Evolutionary conservation across 495 filamentous ascomycete genomes (phyloP), one percentile per base, ranked within the genome.

Genomic region (Chaetomium tenue): DNA sequence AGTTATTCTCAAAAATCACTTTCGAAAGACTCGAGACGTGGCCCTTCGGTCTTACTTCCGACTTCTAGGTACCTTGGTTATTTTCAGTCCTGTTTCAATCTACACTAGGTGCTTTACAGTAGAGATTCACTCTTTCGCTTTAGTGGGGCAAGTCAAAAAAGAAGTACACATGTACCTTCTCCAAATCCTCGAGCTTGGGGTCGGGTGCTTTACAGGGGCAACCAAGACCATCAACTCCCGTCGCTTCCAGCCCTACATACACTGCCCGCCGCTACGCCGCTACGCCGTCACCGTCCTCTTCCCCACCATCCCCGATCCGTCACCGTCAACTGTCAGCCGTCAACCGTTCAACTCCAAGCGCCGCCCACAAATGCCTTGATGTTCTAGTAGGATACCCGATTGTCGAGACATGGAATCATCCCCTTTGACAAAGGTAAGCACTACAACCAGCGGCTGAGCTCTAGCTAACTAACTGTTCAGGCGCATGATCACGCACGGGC

Each of bases 401-500:
- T 25, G n/a, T 42, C 44, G 22, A 51, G 52, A 62, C 16, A 81
- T 82, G 79, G 79, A 82, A 55, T 71, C 73, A 6, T 73, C 79
- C 15, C 72, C 79, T 51, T 56, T 82, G 62, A 78, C 71, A 68
- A 81, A 78, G 73, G 78, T 77, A 75, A 26, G 46, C 37, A 26
- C n/a, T 30, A 23, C 46, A 39, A 18, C 33, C 51, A 55, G 0
- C 54, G 63, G n/a, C 62, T 58, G 60, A 65, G 59, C 72, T 53
- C 54, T 26, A 40, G 30, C 55, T 37, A 40, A 23, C 60, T 58
- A 22, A 47, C 56, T 6, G 39, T 18, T 39, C 61, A 94, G 89
- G 94, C 92, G 67, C 91, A 97, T 76, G 87, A 91, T 63, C 92
- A 98, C 76, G 93, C 91, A 28, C 83, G 86, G 66, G 92, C 92